Conservation (phyloP, 257 asterid genomes). For the Plantago elongata region DNA sequence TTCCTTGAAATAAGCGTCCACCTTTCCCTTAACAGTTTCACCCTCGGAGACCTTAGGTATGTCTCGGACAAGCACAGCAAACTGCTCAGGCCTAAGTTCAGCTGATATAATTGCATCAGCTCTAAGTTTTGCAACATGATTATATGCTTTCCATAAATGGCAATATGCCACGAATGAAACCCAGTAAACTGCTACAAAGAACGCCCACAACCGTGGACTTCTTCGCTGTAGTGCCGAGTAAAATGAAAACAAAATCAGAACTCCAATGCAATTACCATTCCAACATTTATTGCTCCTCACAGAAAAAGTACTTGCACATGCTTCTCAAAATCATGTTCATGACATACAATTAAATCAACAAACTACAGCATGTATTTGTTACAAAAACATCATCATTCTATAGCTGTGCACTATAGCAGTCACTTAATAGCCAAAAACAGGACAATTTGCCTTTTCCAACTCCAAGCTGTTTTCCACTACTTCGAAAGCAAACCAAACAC, state of each 20-base stretch:
- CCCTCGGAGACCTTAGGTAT: conserved; percentile 51
- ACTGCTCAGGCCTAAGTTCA: conserved; percentile 62
- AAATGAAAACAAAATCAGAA: not conserved
- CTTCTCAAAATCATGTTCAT: too few species aligned
- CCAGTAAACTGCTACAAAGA: conserved; percentile 51
- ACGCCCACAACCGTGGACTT: conserved; percentile 76
- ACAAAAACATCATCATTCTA: too few species aligned
- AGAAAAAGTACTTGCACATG: too few species aligned
- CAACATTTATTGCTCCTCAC: too few species aligned
- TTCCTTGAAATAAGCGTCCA: conserved; percentile 63
- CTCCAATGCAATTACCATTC: not conserved
- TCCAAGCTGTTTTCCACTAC: too few species aligned
- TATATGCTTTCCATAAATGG: conserved; percentile 82
- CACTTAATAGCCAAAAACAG: too few species aligned
- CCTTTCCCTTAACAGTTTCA: conserved; percentile 74
- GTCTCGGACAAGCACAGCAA: conserved; percentile 78
- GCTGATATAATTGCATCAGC: conserved; percentile 77
- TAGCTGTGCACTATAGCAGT: too few species aligned
- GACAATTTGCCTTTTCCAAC: too few species aligned
- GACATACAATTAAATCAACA: too few species aligned
- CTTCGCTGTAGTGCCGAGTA: conserved; percentile 34
- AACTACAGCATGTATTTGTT: too few species aligned
- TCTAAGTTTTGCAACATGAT: conserved; percentile 56
- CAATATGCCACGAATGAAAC: conserved; percentile 56
- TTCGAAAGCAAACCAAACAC: too few species aligned